Base-by-base conservation (phyloP, 2,329 filamentous ascomycete species). In the Nectriaceae sp. region DNA sequence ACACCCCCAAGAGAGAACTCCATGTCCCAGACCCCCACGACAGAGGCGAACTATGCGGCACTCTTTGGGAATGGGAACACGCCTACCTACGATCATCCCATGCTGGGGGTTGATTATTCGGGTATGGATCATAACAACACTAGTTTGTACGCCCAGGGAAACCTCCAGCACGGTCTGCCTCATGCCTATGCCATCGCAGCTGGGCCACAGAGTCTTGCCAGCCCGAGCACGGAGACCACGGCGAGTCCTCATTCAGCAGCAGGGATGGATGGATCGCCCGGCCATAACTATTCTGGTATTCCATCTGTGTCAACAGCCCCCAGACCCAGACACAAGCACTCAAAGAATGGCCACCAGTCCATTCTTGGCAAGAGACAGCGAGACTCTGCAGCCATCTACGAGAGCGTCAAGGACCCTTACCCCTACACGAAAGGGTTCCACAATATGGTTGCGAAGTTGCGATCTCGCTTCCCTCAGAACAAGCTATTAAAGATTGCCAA, bases 371-470 rank as follows among this genome's bases (percentile, higher is more conserved):
- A 85, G 65, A 75, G 83, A 20, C 74, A 77, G 44, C 76, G 83
- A 33, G 90, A 97, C 63, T 88, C 92, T 4, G 92, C 90, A 1
- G 82, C 83, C 41, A 90, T 97, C 46, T 99, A 97, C 68, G 85
- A 92, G 53, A 88, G 84, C 35, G 90, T 99, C 62, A 91, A 88
- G 53, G 87, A 94, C 62, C 92, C 94, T 4, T 97, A 97, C 65
- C 86, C 89, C 10, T 97, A 97, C 64, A 91, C 92, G 1, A 83
- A 83, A 37, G 90, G 90, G 18, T 97, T 96, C 67, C 94, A 99
- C 70, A 88, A 87, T 55, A 82, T 97, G 54, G 90, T 91, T 37
- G 85, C 85, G 8, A 85, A 92, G 53, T 78, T 97, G 29, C 83
- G 90, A 65, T 83, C 84, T 42, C 88, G 91, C 18, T 92, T 96